Evolutionary conservation across 495 filamentous ascomycete genomes (phyloP).

Genomic region (Penicillium salamii): DNA sequence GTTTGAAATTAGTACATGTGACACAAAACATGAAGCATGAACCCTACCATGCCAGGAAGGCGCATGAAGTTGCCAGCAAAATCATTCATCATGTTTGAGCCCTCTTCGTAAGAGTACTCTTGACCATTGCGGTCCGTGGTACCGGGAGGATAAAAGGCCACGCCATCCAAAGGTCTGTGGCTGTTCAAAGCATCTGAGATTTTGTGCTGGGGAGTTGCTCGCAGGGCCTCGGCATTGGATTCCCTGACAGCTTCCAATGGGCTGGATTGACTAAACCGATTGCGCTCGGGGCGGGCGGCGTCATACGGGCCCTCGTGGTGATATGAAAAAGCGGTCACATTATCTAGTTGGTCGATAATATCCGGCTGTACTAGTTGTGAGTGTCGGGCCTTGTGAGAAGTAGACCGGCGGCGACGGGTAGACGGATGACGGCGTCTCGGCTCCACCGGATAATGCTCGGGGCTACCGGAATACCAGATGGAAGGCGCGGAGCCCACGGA

Average conservation of each 20-base stretch:
- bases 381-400: conserved; percentile 44
- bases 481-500: conserved; percentile 25
- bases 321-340: conserved; percentile 57
- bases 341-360: conserved; percentile 76
- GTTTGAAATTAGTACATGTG: conserved; percentile 1
- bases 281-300: conserved; percentile 70
- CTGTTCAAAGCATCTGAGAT: conserved; percentile 69
- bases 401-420: conserved; percentile 10
- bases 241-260: conserved; percentile 75
- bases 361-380: conserved; percentile 69
- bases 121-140: conserved; percentile 61
- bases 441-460: conserved; percentile 34
- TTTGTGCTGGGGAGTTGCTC: conserved; percentile 78
- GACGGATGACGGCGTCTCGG: conserved; percentile 20
- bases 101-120: conserved; percentile 78
- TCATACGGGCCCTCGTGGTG: conserved; percentile 95
- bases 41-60: conserved; percentile 32
- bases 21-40: not conserved
- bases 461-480: conserved; percentile 26
- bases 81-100: conserved; percentile 78
- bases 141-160: conserved; percentile 73
- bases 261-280: conserved; percentile 56
- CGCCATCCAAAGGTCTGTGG: conserved; percentile 83
- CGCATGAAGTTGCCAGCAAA: conserved; percentile 37
- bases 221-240: conserved; percentile 74